Percentiles rank a stretch among this genome's conserved stretches.
These are phyloP conservation scores for Haberlea rhodopensis DNA, from an alignment of 257 asterid species.

Conservation along the genomic window DNA sequence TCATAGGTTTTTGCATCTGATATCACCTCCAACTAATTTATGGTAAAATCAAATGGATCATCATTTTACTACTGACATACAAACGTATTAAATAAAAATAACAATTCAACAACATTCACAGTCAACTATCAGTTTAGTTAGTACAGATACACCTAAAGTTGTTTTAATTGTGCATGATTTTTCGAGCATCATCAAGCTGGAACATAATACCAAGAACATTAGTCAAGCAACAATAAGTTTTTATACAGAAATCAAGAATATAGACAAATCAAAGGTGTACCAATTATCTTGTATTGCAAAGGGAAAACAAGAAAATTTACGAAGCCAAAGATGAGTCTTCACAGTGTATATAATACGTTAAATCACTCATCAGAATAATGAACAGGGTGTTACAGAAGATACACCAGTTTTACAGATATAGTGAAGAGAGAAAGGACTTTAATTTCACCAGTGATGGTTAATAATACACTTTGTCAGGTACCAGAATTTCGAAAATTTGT, in stretches of 20 bases:
- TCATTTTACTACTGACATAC: too few species aligned
- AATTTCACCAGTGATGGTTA: slow-evolving; percentile 1
- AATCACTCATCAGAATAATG: not conserved
- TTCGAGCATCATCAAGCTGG: too few species aligned
- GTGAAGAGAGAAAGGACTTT: slow-evolving; percentile 10
- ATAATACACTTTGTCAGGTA: not conserved
- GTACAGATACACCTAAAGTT: too few species aligned
- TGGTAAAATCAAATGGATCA: too few species aligned
- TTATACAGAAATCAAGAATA: not conserved
- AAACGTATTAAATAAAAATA: too few species aligned
- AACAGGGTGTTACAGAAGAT: not conserved
- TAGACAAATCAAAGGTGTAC: not conserved
- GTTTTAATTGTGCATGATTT: too few species aligned
- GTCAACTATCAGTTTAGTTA: too few species aligned
- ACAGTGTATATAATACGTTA: not conserved
- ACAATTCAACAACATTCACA: too few species aligned
- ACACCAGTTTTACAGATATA: slow-evolving; percentile 23
- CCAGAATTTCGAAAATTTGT: slow-evolving; percentile 28
- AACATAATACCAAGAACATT: too few species aligned
- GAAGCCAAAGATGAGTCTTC: not conserved
- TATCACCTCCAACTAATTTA: too few species aligned
- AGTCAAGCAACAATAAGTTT: not conserved
- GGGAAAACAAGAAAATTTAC: too few species aligned
- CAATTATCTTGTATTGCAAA: not conserved
- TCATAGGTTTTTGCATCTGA: not conserved